Evolutionary conservation across 805 yeast genomes (phyloP).

Genomic region (Metschnikowia hibisci): DNA sequence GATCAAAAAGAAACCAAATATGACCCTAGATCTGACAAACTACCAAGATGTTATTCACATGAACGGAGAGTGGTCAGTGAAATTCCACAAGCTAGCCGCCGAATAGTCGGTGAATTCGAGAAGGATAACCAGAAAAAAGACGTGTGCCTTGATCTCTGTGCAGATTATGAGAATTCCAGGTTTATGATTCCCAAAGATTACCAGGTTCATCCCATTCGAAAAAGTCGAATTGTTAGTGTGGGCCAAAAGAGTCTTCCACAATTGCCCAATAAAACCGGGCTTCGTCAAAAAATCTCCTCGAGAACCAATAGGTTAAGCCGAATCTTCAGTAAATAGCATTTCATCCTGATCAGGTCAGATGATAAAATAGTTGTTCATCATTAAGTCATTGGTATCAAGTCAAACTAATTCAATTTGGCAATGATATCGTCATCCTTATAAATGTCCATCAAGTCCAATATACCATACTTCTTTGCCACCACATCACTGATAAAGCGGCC

Average conservation of each 20-base stretch:
- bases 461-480: slow-evolving; percentile 70
- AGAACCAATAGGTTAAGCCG: slow-evolving; percentile 1
- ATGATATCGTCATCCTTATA: slow-evolving; percentile 35
- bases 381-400: too few relatives aligned
- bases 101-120: not conserved
- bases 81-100: not conserved
- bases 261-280: not conserved
- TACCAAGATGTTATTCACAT: too few relatives aligned
- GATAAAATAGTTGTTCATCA: not conserved
- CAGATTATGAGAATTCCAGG: slow-evolving; percentile 19
- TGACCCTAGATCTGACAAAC: too few relatives aligned
- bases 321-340: slow-evolving; percentile 1
- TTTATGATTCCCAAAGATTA: slow-evolving; percentile 16
- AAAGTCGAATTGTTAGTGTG: not conserved
- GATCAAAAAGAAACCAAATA: too few relatives aligned
- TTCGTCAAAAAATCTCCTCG: slow-evolving; percentile 1
- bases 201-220: not conserved
- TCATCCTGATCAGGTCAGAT: not conserved
- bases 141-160: slow-evolving; percentile 16
- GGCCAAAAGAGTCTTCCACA: not conserved
- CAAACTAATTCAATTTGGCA: slow-evolving; percentile 24
- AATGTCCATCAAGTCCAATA: slow-evolving; percentile 41
- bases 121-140: not conserved
- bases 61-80: not conserved
- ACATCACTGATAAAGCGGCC: slow-evolving; percentile 74